Base-by-base conservation (phyloP, 305 asterid species). In the Withania somnifera region DNA sequence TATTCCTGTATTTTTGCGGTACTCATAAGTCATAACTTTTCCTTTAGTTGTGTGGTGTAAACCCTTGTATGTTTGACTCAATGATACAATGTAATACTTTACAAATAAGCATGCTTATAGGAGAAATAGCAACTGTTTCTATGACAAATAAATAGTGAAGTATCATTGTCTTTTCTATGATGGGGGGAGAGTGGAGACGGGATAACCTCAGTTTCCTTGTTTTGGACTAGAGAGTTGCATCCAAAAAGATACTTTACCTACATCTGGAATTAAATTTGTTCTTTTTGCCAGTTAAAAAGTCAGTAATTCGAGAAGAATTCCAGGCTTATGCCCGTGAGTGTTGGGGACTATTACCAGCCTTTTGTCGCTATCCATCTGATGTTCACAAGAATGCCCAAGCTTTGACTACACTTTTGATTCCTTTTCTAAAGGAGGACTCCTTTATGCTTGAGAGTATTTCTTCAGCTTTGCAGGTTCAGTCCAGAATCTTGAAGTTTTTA, bases 401-500 rank as follows among this genome's bases (percentile, higher is more conserved):
- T n/a, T n/a, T n/a, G n/a, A n/a, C n/a, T n/a, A n/a, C n/a, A n/a
- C n/a, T n/a, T n/a, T n/a, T n/a, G n/a, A n/a, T n/a, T n/a, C n/a
- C n/a, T n/a, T n/a, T n/a, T n/a, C n/a, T n/a, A n/a, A n/a, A n/a
- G n/a, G n/a, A n/a, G n/a, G n/a, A n/a, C n/a, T n/a, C n/a, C n/a
- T n/a, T n/a, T n/a, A n/a, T n/a, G n/a, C n/a, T n/a, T n/a, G n/a
- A n/a, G n/a, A n/a, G n/a, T n/a, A n/a, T n/a, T n/a, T n/a, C n/a
- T n/a, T n/a, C n/a, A n/a, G n/a, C n/a, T n/a, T n/a, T 95, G 90
- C 94, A 90, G 97, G 99, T 92, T 80, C 84, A 69, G n/a, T 84
- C 82, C 63, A 42, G 75, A 76, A 66, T 64, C 81, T 57, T 63
- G 53, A 60, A 82, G 77, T 30, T 78, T 14, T 20, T 42, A 36